Evolutionary conservation across 2,329 filamentous ascomycete genomes (phyloP).

Genomic region (Incumbomyces lentus): DNA sequence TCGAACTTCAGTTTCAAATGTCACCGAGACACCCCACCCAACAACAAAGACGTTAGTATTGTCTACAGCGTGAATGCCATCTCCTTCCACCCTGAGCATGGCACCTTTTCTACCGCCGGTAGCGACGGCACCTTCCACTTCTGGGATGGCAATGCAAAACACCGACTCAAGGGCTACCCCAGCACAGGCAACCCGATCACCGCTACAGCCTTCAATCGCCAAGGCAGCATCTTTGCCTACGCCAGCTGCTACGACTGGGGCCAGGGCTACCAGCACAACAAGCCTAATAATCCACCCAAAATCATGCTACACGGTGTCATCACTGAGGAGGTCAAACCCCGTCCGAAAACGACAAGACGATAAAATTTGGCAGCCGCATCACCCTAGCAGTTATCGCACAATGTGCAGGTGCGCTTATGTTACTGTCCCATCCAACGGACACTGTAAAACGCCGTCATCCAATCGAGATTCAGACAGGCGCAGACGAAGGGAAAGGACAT

Average conservation of each 20-base stretch:
- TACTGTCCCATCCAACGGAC: too few species aligned
- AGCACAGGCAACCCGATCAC: constrained; percentile 78
- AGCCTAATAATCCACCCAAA: constrained; percentile 58
- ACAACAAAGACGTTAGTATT: constrained; percentile 57
- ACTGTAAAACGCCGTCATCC: too few species aligned
- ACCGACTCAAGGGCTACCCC: constrained; percentile 80
- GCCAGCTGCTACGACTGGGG: constrained; percentile 96
- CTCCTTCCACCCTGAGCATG: constrained; percentile 90
- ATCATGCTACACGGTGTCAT: constrained; percentile 73
- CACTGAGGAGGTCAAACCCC: constrained; percentile 53
- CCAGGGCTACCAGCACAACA: constrained; percentile 87
- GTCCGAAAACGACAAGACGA: constrained; percentile 34
- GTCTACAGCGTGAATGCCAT: constrained; percentile 96
- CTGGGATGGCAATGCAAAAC: constrained; percentile 81
- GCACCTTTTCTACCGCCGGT: constrained; percentile 96
- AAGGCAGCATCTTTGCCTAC: constrained; percentile 74
- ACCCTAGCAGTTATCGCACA: too few species aligned
- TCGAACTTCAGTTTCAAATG: constrained; percentile 99
- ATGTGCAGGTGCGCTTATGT: too few species aligned
- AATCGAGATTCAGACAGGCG: too few species aligned
- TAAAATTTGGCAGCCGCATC: constrained; percentile 1
- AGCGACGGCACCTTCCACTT: constrained; percentile 79
- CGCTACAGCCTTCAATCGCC: constrained; percentile 80
- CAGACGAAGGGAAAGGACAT: too few species aligned
- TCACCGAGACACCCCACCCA: constrained; percentile 68